Evolutionary conservation across 805 yeast genomes (phyloP), one percentile per base, ranked within the genome.

Genomic region (Kodamaea jinghongensis): DNA sequence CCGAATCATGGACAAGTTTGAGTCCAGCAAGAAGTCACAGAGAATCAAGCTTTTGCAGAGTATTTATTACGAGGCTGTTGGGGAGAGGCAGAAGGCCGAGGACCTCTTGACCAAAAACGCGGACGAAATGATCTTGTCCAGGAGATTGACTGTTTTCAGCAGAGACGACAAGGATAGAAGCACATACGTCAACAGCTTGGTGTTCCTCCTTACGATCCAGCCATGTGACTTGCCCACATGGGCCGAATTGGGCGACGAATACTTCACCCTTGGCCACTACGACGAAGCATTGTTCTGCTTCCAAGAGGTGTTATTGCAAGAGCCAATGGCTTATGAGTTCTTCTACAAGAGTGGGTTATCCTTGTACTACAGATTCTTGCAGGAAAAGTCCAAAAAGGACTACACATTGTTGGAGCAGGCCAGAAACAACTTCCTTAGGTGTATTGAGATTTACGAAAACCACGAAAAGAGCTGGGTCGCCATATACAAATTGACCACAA

Each of bases 171-270:
- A 44, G 40, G 11, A 58, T 45, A 43, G 46, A 33, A 65, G 60
- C 38, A 63, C 60, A n/a, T 86, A 78, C 56, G 71, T 86, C 32
- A 64, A 69, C 26, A 74, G 72, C 38, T 67, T 90, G 49, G 64
- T 67, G 8, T 72, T 67, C 26, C 76, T 73, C 47, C 60, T 86
- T 38, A 82, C 80, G 39, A 62, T 72, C 36, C 79, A 76, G 49
- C 96, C 97, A 1, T 58, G 81, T 14, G 98, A 93, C 58, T 66
- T 76, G 2, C 80, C 83, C 46, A 66, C 84, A 2, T 88, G 95
- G 96, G 71, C 79, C 34, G 95, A 86, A 59, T 67, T 89, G 40
- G 83, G 80, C 3, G 77, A 78, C 27, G 66, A 75, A n/a, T 91
- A 91, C 56, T 60, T 60, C 16, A 56, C 65, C 10, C 45, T 72